These are phyloP conservation scores for Naganishia vaughanmartiniae DNA, from an alignment of 768 basidiomycete genomes.

Conservation along the genomic window DNA sequence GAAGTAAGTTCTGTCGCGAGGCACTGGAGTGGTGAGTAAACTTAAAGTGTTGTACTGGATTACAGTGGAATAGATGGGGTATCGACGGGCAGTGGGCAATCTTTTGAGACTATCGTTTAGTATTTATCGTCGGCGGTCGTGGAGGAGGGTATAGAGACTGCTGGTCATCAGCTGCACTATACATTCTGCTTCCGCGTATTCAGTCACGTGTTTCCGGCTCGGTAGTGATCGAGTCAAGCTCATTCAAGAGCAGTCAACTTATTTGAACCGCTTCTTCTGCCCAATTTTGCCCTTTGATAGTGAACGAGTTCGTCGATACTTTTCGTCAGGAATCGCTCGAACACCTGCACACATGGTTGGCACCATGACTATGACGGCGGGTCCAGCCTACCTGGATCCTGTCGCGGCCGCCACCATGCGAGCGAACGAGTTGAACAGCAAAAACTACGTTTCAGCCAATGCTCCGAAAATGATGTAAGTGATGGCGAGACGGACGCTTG, in stretches of 20 bases:
- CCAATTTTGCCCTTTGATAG: not conserved
- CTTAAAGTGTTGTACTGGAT: too few species aligned
- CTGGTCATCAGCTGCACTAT: not conserved
- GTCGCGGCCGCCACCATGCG: slow-evolving; percentile 9
- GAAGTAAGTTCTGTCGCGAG: not conserved
- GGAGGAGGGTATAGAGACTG: not conserved
- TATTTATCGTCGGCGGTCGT: not conserved
- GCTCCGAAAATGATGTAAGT: slow-evolving; percentile 53
- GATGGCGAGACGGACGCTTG: not conserved
- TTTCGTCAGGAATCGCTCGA: not conserved
- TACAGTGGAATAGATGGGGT: too few species aligned
- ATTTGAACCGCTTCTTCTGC: not conserved
- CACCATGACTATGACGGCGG: slow-evolving; percentile 18
- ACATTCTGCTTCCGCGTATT: not conserved
- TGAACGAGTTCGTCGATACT: not conserved
- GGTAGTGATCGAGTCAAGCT: not conserved
- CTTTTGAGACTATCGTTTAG: not conserved
- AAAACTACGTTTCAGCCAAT: slow-evolving; percentile 51
- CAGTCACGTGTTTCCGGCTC: not conserved
- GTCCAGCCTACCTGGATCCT: slow-evolving; percentile 14
- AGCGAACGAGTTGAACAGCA: slow-evolving; percentile 37
- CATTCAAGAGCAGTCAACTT: not conserved
- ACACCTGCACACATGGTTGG: not conserved
- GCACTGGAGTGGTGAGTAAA: not conserved
- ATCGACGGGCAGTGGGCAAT: too few species aligned